Percentiles rank a stretch among this genome's conserved stretches.
Conservation (phyloP, 2,329 filamentous ascomycete species). For the Alternaria sp. region DNA sequence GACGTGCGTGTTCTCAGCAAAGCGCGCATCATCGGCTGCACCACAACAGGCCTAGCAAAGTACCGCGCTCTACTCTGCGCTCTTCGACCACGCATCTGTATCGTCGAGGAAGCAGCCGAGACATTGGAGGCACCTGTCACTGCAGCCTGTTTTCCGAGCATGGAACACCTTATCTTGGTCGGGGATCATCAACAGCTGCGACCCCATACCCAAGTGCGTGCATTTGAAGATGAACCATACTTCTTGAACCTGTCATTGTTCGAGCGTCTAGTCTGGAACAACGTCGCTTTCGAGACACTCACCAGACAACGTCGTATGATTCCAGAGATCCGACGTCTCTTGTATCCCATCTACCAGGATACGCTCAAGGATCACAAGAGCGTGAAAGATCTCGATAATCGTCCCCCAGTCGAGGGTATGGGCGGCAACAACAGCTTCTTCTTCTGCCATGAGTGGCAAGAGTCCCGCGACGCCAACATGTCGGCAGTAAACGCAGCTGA, state of each 20-base stretch:
- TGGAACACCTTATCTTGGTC: constrained; percentile 71
- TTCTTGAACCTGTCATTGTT: constrained; percentile 78
- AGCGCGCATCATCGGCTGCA: constrained; percentile 68
- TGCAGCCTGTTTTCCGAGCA: constrained; percentile 64
- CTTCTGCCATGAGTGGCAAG: constrained; percentile 69
- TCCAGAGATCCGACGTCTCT: constrained; percentile 67
- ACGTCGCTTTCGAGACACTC: constrained; percentile 68
- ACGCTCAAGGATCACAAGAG: constrained; percentile 63
- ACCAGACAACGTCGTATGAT: constrained; percentile 75
- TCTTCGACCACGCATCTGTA: constrained; percentile 69
- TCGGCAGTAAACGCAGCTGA: constrained; percentile 75
- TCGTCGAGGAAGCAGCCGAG: constrained; percentile 84
- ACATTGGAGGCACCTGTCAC: constrained; percentile 70
- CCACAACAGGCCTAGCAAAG: constrained; percentile 81
- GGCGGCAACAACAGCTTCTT: constrained; percentile 65
- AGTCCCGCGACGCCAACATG: constrained; percentile 66
- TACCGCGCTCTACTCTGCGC: constrained; percentile 74
- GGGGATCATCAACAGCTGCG: constrained; percentile 83
- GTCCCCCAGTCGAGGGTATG: constrained; percentile 67
- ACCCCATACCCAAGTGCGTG: constrained; percentile 68
- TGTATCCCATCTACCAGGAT: constrained; percentile 67
- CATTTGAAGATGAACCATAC: constrained; percentile 66
- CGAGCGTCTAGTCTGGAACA: constrained; percentile 73
- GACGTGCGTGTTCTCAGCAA: constrained; percentile 54
- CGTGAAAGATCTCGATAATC: constrained; percentile 55